A percentile compares a stretch with the other conserved stretches of the same genome.
phyloP scores from a whole-genome alignment of 2,329 filamentous ascomycete genomes.

The Aspergillus intermedius region DNA sequence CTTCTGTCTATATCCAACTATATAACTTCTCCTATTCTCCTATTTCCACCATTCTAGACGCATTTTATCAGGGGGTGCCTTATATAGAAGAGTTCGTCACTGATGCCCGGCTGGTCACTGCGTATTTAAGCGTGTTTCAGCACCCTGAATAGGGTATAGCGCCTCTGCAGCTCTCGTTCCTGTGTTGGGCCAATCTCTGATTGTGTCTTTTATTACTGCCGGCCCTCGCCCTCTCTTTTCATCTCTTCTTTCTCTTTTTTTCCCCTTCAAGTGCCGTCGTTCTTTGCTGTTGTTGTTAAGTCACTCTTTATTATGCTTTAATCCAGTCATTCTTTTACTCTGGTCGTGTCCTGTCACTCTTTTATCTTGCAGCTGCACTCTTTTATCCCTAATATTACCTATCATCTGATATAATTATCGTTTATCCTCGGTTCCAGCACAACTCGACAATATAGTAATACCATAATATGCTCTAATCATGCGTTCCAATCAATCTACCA shows the following conservation, averaged over 20 bases:
- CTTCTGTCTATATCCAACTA: neutral
- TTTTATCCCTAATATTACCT: neutral
- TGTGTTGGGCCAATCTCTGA: neutral
- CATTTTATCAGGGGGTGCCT: too few species aligned
- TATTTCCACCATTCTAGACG: too few species aligned
- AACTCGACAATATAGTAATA: slow-evolving; percentile 17
- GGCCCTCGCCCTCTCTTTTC: neutral
- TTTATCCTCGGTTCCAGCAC: slow-evolving; percentile 5
- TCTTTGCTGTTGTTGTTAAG: neutral
- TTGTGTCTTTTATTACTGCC: neutral
- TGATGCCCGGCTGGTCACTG: neutral
- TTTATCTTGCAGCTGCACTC: neutral
- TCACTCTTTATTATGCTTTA: slow-evolving; percentile 1
- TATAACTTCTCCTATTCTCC: too few species aligned
- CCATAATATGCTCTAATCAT: slow-evolving; percentile 27
- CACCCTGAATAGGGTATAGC: neutral
- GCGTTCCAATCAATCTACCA: slow-evolving; percentile 24
- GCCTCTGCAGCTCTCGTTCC: neutral
- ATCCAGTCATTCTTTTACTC: neutral
- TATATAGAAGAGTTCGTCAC: neutral
- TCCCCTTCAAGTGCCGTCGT: neutral
- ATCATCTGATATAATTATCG: neutral
- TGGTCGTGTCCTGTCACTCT: neutral
- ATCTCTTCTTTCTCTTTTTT: slow-evolving; percentile 1
- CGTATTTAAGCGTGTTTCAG: neutral